Evolutionary conservation across 176 grass and related monocot genomes (phyloP).

Genomic region (Poa pratensis): DNA sequence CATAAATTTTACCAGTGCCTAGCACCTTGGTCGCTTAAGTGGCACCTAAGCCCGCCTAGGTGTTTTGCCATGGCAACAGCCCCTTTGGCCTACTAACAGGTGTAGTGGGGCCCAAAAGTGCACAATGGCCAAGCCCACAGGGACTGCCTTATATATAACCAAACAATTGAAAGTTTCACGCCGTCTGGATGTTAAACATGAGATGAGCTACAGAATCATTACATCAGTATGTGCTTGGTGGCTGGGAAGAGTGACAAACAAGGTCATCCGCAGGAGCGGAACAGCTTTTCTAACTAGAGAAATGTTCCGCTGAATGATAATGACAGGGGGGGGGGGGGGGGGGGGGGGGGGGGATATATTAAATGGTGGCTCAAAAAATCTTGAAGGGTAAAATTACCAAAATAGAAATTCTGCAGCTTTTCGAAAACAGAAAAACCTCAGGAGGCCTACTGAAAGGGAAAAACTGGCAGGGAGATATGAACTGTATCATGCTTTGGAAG

Average conservation of each 20-base stretch:
- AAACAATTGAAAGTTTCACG: slow-evolving; percentile 8
- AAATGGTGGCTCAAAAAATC: slow-evolving; percentile 5
- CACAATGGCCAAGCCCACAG: background rate
- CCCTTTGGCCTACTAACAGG: slow-evolving; percentile 1
- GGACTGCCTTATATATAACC: background rate
- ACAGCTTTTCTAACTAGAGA: background rate
- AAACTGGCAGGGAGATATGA: slow-evolving; percentile 3
- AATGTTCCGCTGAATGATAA: background rate
- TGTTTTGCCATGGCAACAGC: background rate
- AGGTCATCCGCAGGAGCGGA: slow-evolving; percentile 18
- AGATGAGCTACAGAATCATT: slow-evolving; percentile 7
- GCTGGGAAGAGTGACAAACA: background rate
- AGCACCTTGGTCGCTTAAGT: background rate
- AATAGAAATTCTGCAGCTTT: slow-evolving; percentile 12
- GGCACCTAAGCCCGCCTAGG: background rate
- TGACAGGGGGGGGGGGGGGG: too few relatives aligned
- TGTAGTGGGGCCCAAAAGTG: background rate
- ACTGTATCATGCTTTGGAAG: slow-evolving; percentile 19
- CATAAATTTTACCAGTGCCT: background rate
- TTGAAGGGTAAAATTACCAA: background rate
- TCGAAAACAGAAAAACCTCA: slow-evolving; percentile 16
- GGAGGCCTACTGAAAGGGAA: background rate
- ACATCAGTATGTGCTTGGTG: background rate
- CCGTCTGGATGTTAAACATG: slow-evolving; percentile 9
- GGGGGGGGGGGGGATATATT: too few relatives aligned